Base-by-base conservation (phyloP, 225 moss, liverwort and hornwort species). In the Polytrichum formosum region DNA sequence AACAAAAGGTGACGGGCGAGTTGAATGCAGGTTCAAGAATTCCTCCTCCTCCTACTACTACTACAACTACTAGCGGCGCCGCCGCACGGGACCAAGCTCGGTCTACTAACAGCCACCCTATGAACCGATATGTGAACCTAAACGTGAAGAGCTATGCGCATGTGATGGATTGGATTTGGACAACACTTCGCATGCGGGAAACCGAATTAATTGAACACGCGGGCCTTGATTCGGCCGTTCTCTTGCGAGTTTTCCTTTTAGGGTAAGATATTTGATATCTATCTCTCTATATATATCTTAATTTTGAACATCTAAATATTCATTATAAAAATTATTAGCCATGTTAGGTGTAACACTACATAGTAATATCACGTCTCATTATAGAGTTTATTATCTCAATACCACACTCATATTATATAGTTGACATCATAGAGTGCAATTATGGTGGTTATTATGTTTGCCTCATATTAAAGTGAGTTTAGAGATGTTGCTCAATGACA, bases 161-260 rank as follows among this genome's bases (percentile, higher is more conserved):
- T 56, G 78, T 93, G 2, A 90, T 93, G 95, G 93, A 96, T 74
- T 96, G 93, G 95, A 85, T 93, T 68, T 88, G 81, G 81, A 79
- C 85, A 23, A 90, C 88, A 63, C 80, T 96, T 64, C 88, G 78
- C 37, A 91, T 93, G 91, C 86, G 90, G 0, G 95, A 96, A 73
- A 75, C 75, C 21, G 90, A 96, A 53, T 75, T 96, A 1, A 91
- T 96, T 10, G 76, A 90, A 69, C 93, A 90, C 35, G 90, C 86
- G 2, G 95, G 95, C 25, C 88, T 96, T 0, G 93, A 96, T 74
- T 86, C 95, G 70, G 93, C 91, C 4, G 82, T 85, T 63, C 91
- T 84, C 70, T 76, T 96, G 28, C 91, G 91, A 21, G 88, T 91
- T 8, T 77, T 96, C 59, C 65, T 84, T 7, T 80, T 96, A 4